Evolutionary conservation across 108 stramenopile genomes (phyloP).

Genomic region (Stephanodiscus triporus): DNA sequence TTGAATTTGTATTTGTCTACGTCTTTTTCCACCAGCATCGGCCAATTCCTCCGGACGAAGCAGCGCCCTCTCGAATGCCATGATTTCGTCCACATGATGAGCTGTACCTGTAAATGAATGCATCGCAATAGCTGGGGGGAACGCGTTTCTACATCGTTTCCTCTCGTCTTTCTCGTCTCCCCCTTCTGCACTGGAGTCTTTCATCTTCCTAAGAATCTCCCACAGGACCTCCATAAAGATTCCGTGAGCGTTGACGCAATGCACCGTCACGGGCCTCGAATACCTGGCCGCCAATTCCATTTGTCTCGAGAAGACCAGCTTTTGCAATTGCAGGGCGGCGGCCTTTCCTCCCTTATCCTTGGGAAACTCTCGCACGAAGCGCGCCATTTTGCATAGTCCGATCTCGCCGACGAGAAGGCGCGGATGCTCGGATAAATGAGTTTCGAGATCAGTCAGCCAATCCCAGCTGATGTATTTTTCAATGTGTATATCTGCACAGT

Average conservation of each 20-base stretch:
- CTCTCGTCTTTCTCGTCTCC: neutral
- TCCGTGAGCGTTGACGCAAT: conserved; percentile 82
- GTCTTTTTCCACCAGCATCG: conserved; percentile 12
- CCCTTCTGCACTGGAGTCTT: conserved; percentile 11
- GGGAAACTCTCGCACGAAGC: conserved; percentile 68
- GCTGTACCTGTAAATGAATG: conserved; percentile 87
- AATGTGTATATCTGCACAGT: conserved; percentile 6
- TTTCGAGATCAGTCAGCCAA: conserved; percentile 69
- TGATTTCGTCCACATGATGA: conserved; percentile 76
- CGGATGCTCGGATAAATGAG: conserved; percentile 63
- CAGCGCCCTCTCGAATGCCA: conserved; percentile 53
- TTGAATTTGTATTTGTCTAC: conserved; percentile 5
- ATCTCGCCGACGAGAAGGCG: conserved; percentile 77
- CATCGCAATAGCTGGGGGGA: conserved; percentile 77
- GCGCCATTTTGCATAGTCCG: conserved; percentile 82
- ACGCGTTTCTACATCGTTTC: conserved; percentile 1
- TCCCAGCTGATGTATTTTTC: conserved; percentile 40
- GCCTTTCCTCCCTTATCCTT: conserved; percentile 60
- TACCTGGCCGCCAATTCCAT: conserved; percentile 70
- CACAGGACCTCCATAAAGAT: conserved; percentile 54
- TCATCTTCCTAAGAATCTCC: conserved; percentile 45
- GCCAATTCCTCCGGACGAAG: conserved; percentile 12
- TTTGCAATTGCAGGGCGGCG: conserved; percentile 65
- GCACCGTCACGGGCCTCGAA: conserved; percentile 73
- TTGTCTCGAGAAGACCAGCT: conserved; percentile 68